Evolutionary conservation across 2,329 filamentous ascomycete genomes (phyloP), one percentile per base, ranked within the genome.

Genomic region (Xylariaceae sp.): DNA sequence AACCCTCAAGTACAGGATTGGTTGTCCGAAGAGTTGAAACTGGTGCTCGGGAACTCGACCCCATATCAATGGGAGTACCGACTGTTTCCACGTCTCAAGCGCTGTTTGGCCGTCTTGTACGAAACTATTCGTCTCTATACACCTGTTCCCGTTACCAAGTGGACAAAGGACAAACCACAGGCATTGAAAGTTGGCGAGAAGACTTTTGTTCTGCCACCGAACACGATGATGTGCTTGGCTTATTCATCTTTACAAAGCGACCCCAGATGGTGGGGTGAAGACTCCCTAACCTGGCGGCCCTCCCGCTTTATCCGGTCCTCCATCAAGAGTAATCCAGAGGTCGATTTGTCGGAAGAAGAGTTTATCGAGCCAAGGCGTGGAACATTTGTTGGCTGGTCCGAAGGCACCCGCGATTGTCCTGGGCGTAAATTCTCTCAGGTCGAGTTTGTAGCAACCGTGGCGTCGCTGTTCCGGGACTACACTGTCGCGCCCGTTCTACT

Each of bases 361-460:
- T 41, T 63, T 13, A 18, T 53, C 1, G 39, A 53, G 6, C 54
- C 62, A 0, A 34, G 18, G 0, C 56, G 54, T 7, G 60, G 62
- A 1, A 55, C 52, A 0, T 66, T 63, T 40, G 18, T 63, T 1
- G 56, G 54, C 2, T 70, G 68, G 67, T 66, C 66, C 0, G 66
- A 68, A 2, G 67, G 67, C 12, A 38, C 53, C 17, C 63, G 61
- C 7, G 60, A 63, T 46, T 69, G 67, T 17, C 61, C 64, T 0
- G 69, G 66, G 0, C 57, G 47, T 17, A 69, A 68, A 45, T 69
- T 71, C 51, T 63, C 66, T 2, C 62, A 69, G 42, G 64, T 13
- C 14, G 66, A 68, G 53, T 61, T 63, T 33, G 67, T 67, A 5
- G 65, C 64, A 2, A 63, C 60, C 4, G 50, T 69, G 31, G 65